phyloP scores from a whole-genome alignment of 2,329 filamentous ascomycete genomes.

The Talaromyces sp. region DNA sequence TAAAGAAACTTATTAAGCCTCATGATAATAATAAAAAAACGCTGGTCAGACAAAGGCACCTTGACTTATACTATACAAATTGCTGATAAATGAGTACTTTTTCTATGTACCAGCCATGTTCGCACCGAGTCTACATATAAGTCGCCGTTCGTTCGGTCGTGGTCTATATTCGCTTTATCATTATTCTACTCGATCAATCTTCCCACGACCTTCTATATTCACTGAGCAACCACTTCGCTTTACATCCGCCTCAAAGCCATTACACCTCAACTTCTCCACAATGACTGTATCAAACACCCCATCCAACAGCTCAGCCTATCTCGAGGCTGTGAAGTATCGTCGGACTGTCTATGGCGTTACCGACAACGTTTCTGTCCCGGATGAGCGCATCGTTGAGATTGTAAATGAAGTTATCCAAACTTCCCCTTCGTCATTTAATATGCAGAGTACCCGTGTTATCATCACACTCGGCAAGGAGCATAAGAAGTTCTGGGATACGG shows the following conservation, averaged over 20 bases:
- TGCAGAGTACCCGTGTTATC: constrained; percentile 1
- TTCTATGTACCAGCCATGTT: too few relatives aligned
- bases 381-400: constrained; percentile 4
- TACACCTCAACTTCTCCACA: not conserved
- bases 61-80: too few relatives aligned
- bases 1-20: too few relatives aligned
- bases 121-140: too few relatives aligned
- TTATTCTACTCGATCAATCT: too few relatives aligned
- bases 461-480: not conserved
- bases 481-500: not conserved
- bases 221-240: too few relatives aligned
- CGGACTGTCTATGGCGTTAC: not conserved
- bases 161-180: too few relatives aligned
- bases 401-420: not conserved
- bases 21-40: too few relatives aligned
- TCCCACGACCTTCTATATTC: too few relatives aligned
- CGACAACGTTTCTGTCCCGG: not conserved
- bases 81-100: too few relatives aligned
- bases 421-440: not conserved
- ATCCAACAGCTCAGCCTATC: not conserved
- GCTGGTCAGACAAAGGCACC: too few relatives aligned
- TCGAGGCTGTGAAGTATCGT: not conserved
- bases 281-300: not conserved
- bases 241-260: not conserved
- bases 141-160: too few relatives aligned